Conservation (phyloP, 306 rosid species). For the Lathyrus aphaca region DNA sequence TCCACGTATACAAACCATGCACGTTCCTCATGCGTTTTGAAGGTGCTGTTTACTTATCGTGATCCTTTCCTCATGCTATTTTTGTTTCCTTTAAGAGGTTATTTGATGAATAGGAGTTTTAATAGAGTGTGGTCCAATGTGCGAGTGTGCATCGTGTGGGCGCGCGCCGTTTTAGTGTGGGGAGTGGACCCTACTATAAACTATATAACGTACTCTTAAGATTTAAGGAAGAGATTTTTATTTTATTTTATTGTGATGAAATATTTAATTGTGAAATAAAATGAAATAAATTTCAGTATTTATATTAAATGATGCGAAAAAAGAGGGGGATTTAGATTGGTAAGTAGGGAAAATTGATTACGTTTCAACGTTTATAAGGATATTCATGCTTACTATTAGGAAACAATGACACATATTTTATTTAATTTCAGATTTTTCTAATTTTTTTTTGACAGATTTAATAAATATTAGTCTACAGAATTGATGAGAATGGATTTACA, state of each 20-base stretch:
- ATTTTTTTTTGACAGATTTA: neutral
- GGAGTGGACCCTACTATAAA: neutral
- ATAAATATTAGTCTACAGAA: neutral
- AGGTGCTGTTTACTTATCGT: fast-evolving
- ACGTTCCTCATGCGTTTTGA: conserved; percentile 1
- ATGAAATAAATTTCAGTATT: neutral
- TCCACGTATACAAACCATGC: conserved; percentile 2
- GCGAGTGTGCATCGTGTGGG: conserved; percentile 25
- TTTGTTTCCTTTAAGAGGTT: neutral
- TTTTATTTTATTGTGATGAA: neutral
- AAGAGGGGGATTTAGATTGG: neutral
- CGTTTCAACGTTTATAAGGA: neutral
- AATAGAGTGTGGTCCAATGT: neutral
- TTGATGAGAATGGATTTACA: no score
- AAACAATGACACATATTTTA: neutral
- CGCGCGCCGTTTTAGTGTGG: neutral
- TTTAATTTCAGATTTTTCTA: neutral
- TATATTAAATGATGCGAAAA: neutral
- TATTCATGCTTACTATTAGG: neutral
- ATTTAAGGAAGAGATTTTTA: neutral
- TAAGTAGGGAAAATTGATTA: neutral
- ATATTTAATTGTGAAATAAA: neutral
- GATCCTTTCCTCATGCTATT: neutral
- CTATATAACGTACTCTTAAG: neutral
- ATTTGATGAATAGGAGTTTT: neutral